Conservation (phyloP, 75 land plant species). For the Selaginella tamariscina region DNA sequence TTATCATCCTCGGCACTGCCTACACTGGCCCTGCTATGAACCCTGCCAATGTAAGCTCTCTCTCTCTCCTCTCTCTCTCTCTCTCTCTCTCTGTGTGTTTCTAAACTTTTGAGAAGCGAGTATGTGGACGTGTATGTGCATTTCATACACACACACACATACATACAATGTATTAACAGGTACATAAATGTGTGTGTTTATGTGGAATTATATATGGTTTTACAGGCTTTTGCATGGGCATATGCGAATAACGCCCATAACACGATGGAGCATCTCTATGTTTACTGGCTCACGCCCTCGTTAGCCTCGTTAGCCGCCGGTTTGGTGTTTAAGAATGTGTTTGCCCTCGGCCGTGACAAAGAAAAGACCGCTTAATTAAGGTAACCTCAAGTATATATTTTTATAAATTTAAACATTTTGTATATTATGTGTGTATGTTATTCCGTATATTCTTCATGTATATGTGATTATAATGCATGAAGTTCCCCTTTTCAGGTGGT, state of each 20-base stretch:
- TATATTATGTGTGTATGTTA: too few species aligned
- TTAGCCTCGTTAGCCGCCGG: constrained; percentile 6
- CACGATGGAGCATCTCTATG: constrained; percentile 8
- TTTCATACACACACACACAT: background rate
- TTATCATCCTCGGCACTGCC: constrained; percentile 42
- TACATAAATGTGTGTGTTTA: background rate
- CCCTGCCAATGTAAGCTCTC: constrained; percentile 66
- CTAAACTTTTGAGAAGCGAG: background rate
- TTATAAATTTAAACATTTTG: too few species aligned
- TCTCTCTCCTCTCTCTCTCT: background rate
- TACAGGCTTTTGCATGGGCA: constrained; percentile 20
- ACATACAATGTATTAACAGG: background rate
- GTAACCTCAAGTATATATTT: too few species aligned
- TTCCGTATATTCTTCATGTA: too few species aligned
- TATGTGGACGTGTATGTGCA: background rate
- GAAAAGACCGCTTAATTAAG: constrained; percentile 19
- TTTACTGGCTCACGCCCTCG: constrained; percentile 17
- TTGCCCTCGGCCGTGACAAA: constrained; percentile 6
- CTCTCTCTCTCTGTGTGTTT: background rate
- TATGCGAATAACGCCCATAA: constrained; percentile 6
- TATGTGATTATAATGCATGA: too few species aligned
- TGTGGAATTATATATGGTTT: background rate
- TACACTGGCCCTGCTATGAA: constrained; percentile 95
- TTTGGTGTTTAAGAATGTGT: constrained; percentile 4
- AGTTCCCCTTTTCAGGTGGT: too few species aligned